Conservation (phyloP, 805 yeast species). For the Candida krabiensis region DNA sequence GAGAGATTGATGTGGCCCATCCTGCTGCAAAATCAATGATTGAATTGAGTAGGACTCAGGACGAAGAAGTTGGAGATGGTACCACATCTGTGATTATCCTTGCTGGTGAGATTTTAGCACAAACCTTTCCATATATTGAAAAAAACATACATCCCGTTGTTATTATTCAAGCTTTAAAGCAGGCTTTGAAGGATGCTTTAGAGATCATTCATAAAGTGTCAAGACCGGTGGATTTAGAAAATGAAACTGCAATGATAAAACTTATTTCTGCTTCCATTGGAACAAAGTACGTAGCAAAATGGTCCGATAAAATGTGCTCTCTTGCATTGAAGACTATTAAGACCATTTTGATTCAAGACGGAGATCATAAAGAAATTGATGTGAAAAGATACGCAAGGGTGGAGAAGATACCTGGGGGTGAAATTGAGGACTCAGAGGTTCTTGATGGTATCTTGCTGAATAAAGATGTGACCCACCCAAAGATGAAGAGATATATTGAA, state of each 20-base stretch:
- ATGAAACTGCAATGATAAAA: conserved; percentile 84
- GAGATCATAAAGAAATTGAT: conserved; percentile 77
- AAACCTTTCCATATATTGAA: conserved; percentile 90
- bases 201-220: conserved; percentile 83
- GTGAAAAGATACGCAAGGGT: conserved; percentile 89
- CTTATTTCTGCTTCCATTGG: conserved; percentile 91
- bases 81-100: conserved; percentile 93
- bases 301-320: conserved; percentile 90
- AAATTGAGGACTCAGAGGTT: conserved; percentile 83
- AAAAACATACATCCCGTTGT: conserved; percentile 96
- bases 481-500: conserved; percentile 87
- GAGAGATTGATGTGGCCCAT: conserved; percentile 96
- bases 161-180: conserved; percentile 89
- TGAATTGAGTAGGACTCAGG: conserved; percentile 94
- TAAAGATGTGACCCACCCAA: conserved; percentile 98
- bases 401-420: conserved; percentile 98
- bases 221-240: conserved; percentile 75
- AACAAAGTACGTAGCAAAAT: conserved; percentile 87
- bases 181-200: conserved; percentile 87
- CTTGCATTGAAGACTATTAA: conserved; percentile 86
- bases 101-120: conserved; percentile 96
- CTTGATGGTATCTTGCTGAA: conserved; percentile 90
- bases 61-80: conserved; percentile 94
- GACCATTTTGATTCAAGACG: conserved; percentile 68
- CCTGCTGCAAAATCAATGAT: conserved; percentile 99